A percentile compares a stretch with the other conserved stretches of the same genome.
Conservation (phyloP, 805 yeast species). For the Ogataea nitratoaversa region DNA sequence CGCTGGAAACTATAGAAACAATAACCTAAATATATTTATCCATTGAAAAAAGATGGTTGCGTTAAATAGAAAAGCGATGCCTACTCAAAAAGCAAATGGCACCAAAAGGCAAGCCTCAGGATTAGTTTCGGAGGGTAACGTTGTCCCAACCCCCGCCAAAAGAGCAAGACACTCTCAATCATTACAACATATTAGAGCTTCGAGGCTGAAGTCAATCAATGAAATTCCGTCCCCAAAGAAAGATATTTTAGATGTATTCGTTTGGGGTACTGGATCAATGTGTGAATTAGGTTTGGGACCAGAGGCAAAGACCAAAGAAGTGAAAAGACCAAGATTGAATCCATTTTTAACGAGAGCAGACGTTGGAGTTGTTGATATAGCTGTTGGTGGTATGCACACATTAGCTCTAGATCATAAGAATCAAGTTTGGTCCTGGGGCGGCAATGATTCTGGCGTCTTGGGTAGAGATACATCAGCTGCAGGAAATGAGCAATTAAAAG, state of each 20-base stretch:
- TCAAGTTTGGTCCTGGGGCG: conserved; percentile 97
- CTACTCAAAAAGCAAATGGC: conserved; percentile 7
- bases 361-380: conserved; percentile 74
- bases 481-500: conserved; percentile 60
- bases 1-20: neutral
- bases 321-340: conserved; percentile 91
- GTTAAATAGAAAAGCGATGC: conserved; percentile 27
- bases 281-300: conserved; percentile 99
- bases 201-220: conserved; percentile 46
- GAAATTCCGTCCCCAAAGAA: conserved; percentile 32
- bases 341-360: conserved; percentile 63
- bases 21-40: neutral
- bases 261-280: conserved; percentile 97
- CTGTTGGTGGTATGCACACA: conserved; percentile 96
- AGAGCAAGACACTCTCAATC: conserved; percentile 33
- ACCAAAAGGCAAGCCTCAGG: conserved; percentile 16
- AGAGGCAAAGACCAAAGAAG: conserved; percentile 83
- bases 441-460: conserved; percentile 85
- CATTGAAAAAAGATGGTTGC: conserved; percentile 36
- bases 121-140: conserved; percentile 17
- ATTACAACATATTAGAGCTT: conserved; percentile 45
- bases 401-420: conserved; percentile 75
- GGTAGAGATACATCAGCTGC: conserved; percentile 76
- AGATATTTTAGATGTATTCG: conserved; percentile 68
- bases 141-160: conserved; percentile 24